Evolutionary conservation across 176 grass and related monocot genomes (phyloP).

Genomic region (Miscanthus lutarioriparius): DNA sequence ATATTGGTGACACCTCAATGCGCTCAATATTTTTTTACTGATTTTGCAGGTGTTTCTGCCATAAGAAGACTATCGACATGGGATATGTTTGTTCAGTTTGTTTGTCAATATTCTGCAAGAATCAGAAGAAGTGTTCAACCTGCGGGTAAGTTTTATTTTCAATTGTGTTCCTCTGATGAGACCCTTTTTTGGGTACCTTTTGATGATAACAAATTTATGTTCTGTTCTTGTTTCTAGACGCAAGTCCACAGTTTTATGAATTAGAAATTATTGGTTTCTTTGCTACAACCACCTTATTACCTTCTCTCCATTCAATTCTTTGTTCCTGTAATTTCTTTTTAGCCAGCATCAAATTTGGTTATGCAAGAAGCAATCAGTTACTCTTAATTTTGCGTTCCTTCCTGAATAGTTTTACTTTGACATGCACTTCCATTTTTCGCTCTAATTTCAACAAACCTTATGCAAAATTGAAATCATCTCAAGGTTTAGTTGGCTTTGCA

Average conservation of each 20-base stretch:
- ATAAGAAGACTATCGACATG: conserved; percentile 97
- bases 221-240: conserved; percentile 5
- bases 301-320: neutral
- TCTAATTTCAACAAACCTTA: neutral
- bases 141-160: conserved; percentile 68
- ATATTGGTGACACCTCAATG: neutral
- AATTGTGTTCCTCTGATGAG: neutral
- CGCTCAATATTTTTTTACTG: conserved; percentile 13
- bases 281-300: neutral
- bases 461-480: neutral
- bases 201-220: neutral
- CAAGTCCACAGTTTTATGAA: neutral
- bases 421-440: neutral
- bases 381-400: neutral
- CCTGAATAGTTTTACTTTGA: neutral
- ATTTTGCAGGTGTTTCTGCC: conserved; percentile 83
- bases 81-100: conserved; percentile 98
- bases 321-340: conserved; percentile 14
- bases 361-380: neutral
- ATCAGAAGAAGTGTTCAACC: conserved; percentile 95
- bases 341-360: conserved; percentile 5
- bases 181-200: conserved; percentile 21
- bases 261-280: neutral
- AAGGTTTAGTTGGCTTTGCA: neutral
- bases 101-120: conserved; percentile 98